Conservation (phyloP, 768 basidiomycete genomes). For the Suillus spraguei region DNA sequence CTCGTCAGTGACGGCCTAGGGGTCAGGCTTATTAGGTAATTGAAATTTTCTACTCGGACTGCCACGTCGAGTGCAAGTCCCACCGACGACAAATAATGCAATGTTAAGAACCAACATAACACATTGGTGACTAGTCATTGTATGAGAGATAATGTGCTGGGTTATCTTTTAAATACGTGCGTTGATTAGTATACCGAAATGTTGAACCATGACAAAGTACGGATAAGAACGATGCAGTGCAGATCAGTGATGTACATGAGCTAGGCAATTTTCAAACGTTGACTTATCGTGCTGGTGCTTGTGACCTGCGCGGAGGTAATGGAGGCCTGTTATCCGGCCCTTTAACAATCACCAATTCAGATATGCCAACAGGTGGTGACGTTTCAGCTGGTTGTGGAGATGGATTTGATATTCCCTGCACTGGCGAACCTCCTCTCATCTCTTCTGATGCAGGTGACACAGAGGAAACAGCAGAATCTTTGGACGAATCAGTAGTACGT, state of each 20-base stretch:
- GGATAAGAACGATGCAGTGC: slow-evolving; percentile 7
- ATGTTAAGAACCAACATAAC: no score
- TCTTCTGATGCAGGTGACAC: slow-evolving; percentile 50
- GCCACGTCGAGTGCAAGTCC: neutral
- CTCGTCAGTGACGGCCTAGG: no score
- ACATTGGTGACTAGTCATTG: neutral
- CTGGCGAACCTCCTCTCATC: slow-evolving; percentile 29
- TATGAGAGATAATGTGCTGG: neutral
- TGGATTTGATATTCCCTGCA: slow-evolving; percentile 17
- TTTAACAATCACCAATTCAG: slow-evolving; percentile 10
- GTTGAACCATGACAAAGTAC: neutral
- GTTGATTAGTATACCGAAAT: slow-evolving; percentile 12
- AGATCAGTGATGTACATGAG: slow-evolving; percentile 7
- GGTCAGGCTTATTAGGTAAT: neutral
- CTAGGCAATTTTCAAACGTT: neutral
- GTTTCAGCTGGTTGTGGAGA: slow-evolving; percentile 12
- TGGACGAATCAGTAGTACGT: slow-evolving; percentile 29
- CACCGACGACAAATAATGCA: no score
- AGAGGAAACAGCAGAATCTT: slow-evolving; percentile 23
- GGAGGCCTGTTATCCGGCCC: slow-evolving; percentile 29
- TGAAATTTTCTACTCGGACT: neutral
- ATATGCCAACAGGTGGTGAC: slow-evolving; percentile 8
- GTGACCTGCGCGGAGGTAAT: slow-evolving; percentile 36
- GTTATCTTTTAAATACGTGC: neutral
- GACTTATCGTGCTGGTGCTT: slow-evolving; percentile 15